phyloP scores from a whole-genome alignment of 192 early-diverging fungal species.

The Backusella parvicylindrica region DNA sequence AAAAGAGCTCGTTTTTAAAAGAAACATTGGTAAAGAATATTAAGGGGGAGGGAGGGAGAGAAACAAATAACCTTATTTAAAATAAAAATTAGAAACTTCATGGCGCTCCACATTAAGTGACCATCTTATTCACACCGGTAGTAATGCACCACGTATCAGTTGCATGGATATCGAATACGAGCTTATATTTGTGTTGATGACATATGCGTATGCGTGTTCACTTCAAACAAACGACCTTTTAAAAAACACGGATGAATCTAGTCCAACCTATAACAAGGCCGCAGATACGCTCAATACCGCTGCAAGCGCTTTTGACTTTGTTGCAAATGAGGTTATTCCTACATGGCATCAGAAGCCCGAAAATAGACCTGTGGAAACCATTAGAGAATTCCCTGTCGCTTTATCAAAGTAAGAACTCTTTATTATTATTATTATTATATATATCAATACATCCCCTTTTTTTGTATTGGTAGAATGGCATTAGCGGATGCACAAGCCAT shows the following conservation, averaged over 20 bases:
- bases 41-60: too few relatives aligned
- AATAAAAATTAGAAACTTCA: slow-evolving; percentile 41
- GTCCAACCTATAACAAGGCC: slow-evolving; percentile 24
- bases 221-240: slow-evolving; percentile 29
- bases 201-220: slow-evolving; percentile 50
- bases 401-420: slow-evolving; percentile 43
- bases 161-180: slow-evolving; percentile 51
- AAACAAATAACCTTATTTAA: background rate
- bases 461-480: slow-evolving; percentile 51
- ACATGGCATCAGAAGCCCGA: slow-evolving; percentile 32
- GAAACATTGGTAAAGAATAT: slow-evolving; percentile 23
- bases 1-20: slow-evolving; percentile 29
- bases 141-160: slow-evolving; percentile 44
- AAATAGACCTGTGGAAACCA: slow-evolving; percentile 27
- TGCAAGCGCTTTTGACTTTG: slow-evolving; percentile 49
- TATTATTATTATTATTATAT: too few relatives aligned
- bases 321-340: slow-evolving; percentile 44
- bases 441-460: too few relatives aligned
- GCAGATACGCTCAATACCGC: slow-evolving; percentile 53
- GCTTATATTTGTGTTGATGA: slow-evolving; percentile 51
- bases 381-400: slow-evolving; percentile 32
- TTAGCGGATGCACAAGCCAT: slow-evolving; percentile 53
- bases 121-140: slow-evolving; percentile 37
- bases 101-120: slow-evolving; percentile 54
- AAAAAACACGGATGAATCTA: slow-evolving; percentile 6